Percentiles rank a stretch among this genome's conserved stretches.
Evolutionary conservation across 768 basidiomycete species (phyloP).

Genomic region (Trametes cingulata): DNA sequence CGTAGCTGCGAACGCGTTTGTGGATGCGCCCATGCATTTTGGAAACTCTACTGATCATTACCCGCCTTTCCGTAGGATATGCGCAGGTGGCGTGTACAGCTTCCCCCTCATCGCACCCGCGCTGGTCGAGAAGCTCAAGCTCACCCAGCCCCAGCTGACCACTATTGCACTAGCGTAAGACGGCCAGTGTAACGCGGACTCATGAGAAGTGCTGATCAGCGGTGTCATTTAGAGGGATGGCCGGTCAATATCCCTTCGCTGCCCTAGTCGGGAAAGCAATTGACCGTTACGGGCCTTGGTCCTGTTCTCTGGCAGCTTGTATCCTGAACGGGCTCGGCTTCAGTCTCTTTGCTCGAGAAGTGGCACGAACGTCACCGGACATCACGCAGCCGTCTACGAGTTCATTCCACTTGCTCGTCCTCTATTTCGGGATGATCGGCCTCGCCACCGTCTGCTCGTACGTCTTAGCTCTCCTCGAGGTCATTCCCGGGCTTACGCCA

Average conservation of each 20-base stretch:
- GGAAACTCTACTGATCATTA: neutral
- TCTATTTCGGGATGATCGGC: conserved; percentile 64
- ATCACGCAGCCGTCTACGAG: conserved; percentile 40
- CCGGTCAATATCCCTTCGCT: conserved; percentile 78
- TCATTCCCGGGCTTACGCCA: too few species aligned
- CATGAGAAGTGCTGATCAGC: neutral
- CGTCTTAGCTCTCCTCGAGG: conserved; percentile 31
- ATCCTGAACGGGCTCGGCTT: conserved; percentile 62
- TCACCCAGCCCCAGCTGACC: conserved; percentile 77
- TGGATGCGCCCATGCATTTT: conserved; percentile 11
- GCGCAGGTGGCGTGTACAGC: conserved; percentile 77
- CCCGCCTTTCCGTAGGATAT: conserved; percentile 46
- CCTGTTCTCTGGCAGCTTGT: conserved; percentile 64
- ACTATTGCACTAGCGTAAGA: conserved; percentile 76
- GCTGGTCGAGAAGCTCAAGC: conserved; percentile 56
- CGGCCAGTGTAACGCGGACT: neutral
- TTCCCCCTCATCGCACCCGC: conserved; percentile 75
- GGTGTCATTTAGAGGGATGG: conserved; percentile 60
- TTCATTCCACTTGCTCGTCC: conserved; percentile 53
- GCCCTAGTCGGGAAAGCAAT: conserved; percentile 68
- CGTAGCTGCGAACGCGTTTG: conserved; percentile 66
- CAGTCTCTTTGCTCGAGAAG: conserved; percentile 59
- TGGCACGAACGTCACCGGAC: conserved; percentile 46
- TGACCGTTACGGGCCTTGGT: conserved; percentile 66
- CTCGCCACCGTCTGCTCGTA: conserved; percentile 75